Evolutionary conservation across 495 filamentous ascomycete species (phyloP).

Genomic region (Daldinia vernicosa): DNA sequence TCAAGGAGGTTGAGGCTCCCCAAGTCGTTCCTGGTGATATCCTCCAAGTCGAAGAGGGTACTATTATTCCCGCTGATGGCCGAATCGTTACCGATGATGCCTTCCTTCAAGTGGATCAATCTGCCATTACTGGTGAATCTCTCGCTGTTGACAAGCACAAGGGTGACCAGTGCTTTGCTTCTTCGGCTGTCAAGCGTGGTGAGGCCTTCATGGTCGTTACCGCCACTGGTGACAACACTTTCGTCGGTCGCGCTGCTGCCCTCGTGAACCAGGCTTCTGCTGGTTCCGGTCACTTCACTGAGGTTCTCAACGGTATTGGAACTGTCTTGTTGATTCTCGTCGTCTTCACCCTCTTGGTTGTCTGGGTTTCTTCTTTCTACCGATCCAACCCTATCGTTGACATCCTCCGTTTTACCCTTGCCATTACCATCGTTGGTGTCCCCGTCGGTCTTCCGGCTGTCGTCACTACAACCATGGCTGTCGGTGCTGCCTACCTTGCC

Average conservation of each 20-base stretch:
- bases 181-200: slow-evolving; percentile 89
- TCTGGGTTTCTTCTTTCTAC: slow-evolving; percentile 90
- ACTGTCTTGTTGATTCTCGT: slow-evolving; percentile 84
- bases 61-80: slow-evolving; percentile 90
- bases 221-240: slow-evolving; percentile 85
- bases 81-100: slow-evolving; percentile 80
- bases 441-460: slow-evolving; percentile 96
- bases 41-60: slow-evolving; percentile 87
- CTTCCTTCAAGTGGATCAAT: slow-evolving; percentile 91
- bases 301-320: slow-evolving; percentile 85
- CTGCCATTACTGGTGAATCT: slow-evolving; percentile 90
- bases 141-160: slow-evolving; percentile 88
- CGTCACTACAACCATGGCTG: slow-evolving; percentile 96
- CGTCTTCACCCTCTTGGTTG: slow-evolving; percentile 77
- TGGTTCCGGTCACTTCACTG: slow-evolving; percentile 85
- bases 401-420: slow-evolving; percentile 85
- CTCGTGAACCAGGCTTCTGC: slow-evolving; percentile 78
- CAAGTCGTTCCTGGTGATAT: slow-evolving; percentile 92
- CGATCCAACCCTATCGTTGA: slow-evolving; percentile 76
- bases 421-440: slow-evolving; percentile 91
- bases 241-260: slow-evolving; percentile 87
- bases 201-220: slow-evolving; percentile 83
- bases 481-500: slow-evolving; percentile 91
- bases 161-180: slow-evolving; percentile 80
- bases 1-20: slow-evolving; percentile 76